A percentile compares a stretch with the other conserved stretches of the same genome.
phyloP scores from a whole-genome alignment of 2,329 filamentous ascomycete species.

The Exophiala lecanii-corni region DNA sequence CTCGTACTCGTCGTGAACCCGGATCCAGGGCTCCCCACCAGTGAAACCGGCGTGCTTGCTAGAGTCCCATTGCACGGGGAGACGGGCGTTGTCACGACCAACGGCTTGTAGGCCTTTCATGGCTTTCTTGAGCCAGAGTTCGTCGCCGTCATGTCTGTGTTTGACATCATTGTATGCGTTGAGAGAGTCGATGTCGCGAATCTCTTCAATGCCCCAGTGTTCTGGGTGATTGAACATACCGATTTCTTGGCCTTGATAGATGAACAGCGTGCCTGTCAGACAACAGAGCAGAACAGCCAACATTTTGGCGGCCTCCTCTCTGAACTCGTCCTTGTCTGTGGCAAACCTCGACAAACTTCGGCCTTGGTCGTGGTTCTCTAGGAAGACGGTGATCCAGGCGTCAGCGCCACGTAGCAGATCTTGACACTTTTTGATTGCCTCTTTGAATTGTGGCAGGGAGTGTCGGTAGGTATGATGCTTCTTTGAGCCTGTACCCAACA shows the following conservation, averaged over 20 bases:
- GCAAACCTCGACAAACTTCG: slow-evolving; percentile 53
- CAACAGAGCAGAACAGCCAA: slow-evolving; percentile 54
- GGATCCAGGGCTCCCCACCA: slow-evolving; percentile 62
- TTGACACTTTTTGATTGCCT: slow-evolving; percentile 55
- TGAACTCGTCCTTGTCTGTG: slow-evolving; percentile 47
- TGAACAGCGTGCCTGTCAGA: slow-evolving; percentile 50
- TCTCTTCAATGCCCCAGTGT: slow-evolving; percentile 43
- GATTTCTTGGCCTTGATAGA: slow-evolving; percentile 56
- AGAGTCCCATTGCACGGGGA: slow-evolving; percentile 68
- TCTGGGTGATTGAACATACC: slow-evolving; percentile 51
- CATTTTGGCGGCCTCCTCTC: slow-evolving; percentile 54
- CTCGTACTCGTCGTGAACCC: slow-evolving; percentile 58
- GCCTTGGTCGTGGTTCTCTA: slow-evolving; percentile 64
- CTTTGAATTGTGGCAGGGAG: slow-evolving; percentile 49
- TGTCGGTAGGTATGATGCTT: slow-evolving; percentile 19
- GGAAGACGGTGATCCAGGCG: slow-evolving; percentile 62
- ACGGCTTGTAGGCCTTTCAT: slow-evolving; percentile 46
- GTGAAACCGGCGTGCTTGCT: slow-evolving; percentile 61
- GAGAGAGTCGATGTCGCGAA: slow-evolving; percentile 29
- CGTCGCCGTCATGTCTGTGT: slow-evolving; percentile 31
- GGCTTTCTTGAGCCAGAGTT: slow-evolving; percentile 41
- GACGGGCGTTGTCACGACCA: slow-evolving; percentile 63
- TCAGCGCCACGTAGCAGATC: slow-evolving; percentile 47
- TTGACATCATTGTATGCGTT: slow-evolving; percentile 41
- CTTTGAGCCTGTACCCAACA: slow-evolving; percentile 23